Evolutionary conservation across 352 stramenopile species (phyloP), one percentile per base, ranked within the genome.

Genomic region (Phytophthora hibernalis): DNA sequence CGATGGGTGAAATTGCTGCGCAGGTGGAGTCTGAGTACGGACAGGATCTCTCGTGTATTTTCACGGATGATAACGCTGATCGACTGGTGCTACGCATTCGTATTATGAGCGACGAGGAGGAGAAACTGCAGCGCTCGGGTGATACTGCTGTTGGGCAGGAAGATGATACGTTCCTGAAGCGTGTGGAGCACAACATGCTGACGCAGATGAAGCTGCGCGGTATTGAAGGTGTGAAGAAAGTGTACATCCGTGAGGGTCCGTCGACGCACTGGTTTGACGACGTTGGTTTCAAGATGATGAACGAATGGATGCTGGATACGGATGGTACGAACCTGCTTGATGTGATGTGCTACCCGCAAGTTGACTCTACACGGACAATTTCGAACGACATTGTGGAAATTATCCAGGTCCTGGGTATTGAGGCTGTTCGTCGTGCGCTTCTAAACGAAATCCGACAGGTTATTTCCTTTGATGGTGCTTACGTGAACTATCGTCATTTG

Each of bases 321-420:
- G 97, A 99, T 82, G 98, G 98, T 35, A 98, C 97, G 43, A 99
- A 99, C 74, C 83, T 99, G 40, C 90, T 99, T 68, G 97, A 98
- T 72, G 96, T 99, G 11, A 90, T 99, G 63, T 97, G 92, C 51
- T 95, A 98, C 72, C 94, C 98, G 24, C 96, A 98, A 68, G 96
- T 99, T 10, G 98, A 99, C 74, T 84, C 91, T 2, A 97, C 92
- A 10, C 87, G 96, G 42, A 99, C 97, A n/a, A 98, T 98, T 68
- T 98, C 94, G 30, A 99, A 99, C 79, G 97, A 99, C 70, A 98
- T 99, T 72, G 97, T 99, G 43, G 98, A 99, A 85, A 99, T 99
- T 44, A 99, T 99, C 70, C 89, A 96, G 53, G 95, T 99, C 38
- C 76, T 98, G n/a, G 92, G 92, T 55, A 97, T 97, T 62, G 92